phyloP scores from a whole-genome alignment of 345 rosid species.

The Erodium maritimum region DNA sequence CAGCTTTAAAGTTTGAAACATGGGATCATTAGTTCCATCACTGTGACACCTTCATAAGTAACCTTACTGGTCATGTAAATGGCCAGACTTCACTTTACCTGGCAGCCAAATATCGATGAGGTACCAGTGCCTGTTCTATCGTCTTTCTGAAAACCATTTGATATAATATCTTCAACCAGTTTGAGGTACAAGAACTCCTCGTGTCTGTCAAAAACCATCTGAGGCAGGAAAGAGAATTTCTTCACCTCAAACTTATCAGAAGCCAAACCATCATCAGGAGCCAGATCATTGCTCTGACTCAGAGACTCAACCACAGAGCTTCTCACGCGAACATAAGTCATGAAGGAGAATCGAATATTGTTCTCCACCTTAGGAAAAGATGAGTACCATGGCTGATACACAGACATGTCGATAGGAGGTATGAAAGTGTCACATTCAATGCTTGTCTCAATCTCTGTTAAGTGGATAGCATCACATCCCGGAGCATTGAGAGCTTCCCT shows the following conservation, averaged over 20 bases:
- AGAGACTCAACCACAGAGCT: slow-evolving; percentile 25
- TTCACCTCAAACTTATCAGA: slow-evolving; percentile 39
- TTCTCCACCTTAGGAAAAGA: slow-evolving; percentile 67
- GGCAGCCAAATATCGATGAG: slow-evolving; percentile 78
- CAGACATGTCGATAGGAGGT: slow-evolving; percentile 51
- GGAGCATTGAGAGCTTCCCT: slow-evolving; percentile 75
- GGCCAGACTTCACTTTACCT: slow-evolving; percentile 26
- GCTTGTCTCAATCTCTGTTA: slow-evolving; percentile 66
- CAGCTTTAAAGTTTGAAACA: slow-evolving; percentile 5
- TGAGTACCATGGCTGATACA: slow-evolving; percentile 80
- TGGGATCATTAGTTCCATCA: background rate
- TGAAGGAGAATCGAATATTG: slow-evolving; percentile 43
- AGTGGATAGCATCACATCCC: slow-evolving; percentile 76
- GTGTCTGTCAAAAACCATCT: slow-evolving; percentile 57
- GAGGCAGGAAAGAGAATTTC: slow-evolving; percentile 59
- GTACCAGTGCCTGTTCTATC: slow-evolving; percentile 86
- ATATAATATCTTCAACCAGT: slow-evolving; percentile 54
- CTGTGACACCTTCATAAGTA: slow-evolving; percentile 7
- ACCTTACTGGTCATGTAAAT: background rate
- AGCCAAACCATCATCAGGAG: slow-evolving; percentile 20
- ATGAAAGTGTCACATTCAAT: slow-evolving; percentile 85
- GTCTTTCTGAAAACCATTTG: slow-evolving; percentile 48
- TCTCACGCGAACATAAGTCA: slow-evolving; percentile 67
- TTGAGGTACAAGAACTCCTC: slow-evolving; percentile 65
- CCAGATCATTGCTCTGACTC: slow-evolving; percentile 18